Conservation (phyloP, 2,329 filamentous ascomycete species). For the Huntiella moniliformis region DNA sequence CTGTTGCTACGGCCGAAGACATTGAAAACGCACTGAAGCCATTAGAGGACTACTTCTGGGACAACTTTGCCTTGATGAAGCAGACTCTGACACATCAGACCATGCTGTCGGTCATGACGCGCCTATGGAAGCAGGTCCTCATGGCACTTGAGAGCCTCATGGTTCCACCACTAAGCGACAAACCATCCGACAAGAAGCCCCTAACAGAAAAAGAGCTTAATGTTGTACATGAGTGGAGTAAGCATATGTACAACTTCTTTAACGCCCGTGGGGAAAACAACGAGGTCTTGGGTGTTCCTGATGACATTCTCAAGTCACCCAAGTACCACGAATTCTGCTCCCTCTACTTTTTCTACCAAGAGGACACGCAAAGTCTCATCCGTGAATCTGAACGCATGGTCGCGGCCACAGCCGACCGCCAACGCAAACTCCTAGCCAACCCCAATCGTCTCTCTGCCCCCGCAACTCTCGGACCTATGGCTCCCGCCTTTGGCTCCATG, state of each 20-base stretch:
- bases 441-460: constrained; percentile 54
- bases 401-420: constrained; percentile 58
- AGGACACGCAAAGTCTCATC: constrained; percentile 75
- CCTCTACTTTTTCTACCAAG: constrained; percentile 97
- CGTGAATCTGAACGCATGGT: constrained; percentile 95
- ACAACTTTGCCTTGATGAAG: constrained; percentile 99
- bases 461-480: constrained; percentile 25
- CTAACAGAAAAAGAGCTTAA: constrained; percentile 79
- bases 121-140: constrained; percentile 93
- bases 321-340: constrained; percentile 97
- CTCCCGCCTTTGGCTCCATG: constrained; percentile 50
- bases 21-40: constrained; percentile 66
- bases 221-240: constrained; percentile 85
- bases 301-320: constrained; percentile 82
- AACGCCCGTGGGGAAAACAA: constrained; percentile 73
- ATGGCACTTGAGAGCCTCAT: constrained; percentile 77
- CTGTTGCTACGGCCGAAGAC: constrained; percentile 49
- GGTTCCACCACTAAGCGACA: constrained; percentile 87
- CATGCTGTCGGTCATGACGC: constrained; percentile 98
- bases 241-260: constrained; percentile 86
- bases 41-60: constrained; percentile 86
- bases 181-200: constrained; percentile 68
- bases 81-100: constrained; percentile 82
- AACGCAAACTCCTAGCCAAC: constrained; percentile 46
- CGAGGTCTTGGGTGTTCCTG: constrained; percentile 70